Conservation (phyloP, 768 basidiomycete genomes). For the Trametes coccinea region DNA sequence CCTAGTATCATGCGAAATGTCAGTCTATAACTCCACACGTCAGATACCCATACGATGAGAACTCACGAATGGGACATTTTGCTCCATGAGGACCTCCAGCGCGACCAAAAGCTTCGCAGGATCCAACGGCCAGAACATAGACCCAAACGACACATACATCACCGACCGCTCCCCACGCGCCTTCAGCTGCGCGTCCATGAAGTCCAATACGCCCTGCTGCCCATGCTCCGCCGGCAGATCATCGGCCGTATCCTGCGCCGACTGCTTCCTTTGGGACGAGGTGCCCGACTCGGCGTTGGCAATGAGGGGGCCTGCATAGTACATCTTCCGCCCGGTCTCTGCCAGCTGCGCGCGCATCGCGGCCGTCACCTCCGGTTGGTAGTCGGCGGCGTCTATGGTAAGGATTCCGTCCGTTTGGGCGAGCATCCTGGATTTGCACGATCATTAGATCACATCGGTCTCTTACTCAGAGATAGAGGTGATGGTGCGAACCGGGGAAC, state of each 20-base stretch:
- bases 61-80: constrained; percentile 19
- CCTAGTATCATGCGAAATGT: neutral
- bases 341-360: constrained; percentile 4
- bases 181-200: constrained; percentile 13
- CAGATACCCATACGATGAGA: constrained; percentile 11
- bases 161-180: constrained; percentile 19
- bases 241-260: neutral
- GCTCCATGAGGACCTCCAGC: constrained; percentile 19
- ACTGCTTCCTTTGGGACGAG: neutral
- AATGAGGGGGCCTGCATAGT: constrained; percentile 17
- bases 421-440: neutral
- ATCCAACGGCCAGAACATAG: constrained; percentile 22
- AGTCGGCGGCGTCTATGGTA: constrained; percentile 11
- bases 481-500: neutral
- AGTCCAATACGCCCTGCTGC: constrained; percentile 14
- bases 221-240: neutral
- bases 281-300: neutral
- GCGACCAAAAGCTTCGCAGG: constrained; percentile 16
- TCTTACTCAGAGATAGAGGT: no score
- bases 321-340: constrained; percentile 8
- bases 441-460: neutral
- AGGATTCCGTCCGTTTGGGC: neutral
- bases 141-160: constrained; percentile 24
- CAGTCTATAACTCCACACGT: neutral
- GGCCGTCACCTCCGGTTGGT: constrained; percentile 6